These are phyloP conservation scores for Fagus sylvatica DNA, from an alignment of 306 rosid genomes.

Conservation along the genomic window DNA sequence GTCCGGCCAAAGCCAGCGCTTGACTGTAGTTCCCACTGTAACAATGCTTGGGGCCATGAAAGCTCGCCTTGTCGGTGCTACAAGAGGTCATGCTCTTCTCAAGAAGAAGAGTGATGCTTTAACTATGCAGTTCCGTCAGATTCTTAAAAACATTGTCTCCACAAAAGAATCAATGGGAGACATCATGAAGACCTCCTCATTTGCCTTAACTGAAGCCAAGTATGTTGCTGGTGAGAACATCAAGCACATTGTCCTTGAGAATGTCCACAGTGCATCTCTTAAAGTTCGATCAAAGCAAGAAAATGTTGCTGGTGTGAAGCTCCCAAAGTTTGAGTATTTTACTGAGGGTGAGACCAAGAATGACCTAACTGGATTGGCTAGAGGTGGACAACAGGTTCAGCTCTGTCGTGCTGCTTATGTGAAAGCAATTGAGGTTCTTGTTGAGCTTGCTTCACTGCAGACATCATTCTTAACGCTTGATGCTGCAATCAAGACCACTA, in stretches of 20 bases:
- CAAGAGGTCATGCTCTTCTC: slow-evolving; percentile 93
- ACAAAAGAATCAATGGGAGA: slow-evolving; percentile 97
- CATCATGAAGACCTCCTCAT: slow-evolving; percentile 80
- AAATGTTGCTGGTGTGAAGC: slow-evolving; percentile 89
- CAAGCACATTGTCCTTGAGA: slow-evolving; percentile 86
- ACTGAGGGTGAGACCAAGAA: slow-evolving; percentile 72
- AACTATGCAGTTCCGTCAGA: slow-evolving; percentile 83
- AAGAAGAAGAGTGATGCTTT: slow-evolving; percentile 98
- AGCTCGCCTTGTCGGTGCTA: slow-evolving; percentile 85
- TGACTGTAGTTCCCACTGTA: slow-evolving; percentile 95
- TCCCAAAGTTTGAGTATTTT: slow-evolving; percentile 82
- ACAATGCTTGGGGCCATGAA: slow-evolving; percentile 84
- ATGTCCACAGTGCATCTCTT: slow-evolving; percentile 73
- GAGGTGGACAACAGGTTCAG: slow-evolving; percentile 96
- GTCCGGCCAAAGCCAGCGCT: slow-evolving; percentile 91
- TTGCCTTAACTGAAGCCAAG: slow-evolving; percentile 86
- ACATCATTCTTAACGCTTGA: slow-evolving; percentile 93
- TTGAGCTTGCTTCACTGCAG: slow-evolving; percentile 95
- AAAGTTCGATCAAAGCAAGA: slow-evolving; percentile 83
- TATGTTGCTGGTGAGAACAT: slow-evolving; percentile 93
- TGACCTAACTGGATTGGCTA: slow-evolving; percentile 90
- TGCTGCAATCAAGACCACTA: slow-evolving; percentile 88
- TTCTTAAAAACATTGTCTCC: slow-evolving; percentile 85
- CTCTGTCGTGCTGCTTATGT: slow-evolving; percentile 82
- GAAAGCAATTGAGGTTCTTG: slow-evolving; percentile 90